phyloP scores from a whole-genome alignment of 495 filamentous ascomycete genomes.

The Staphylotrichum tortipilum region DNA sequence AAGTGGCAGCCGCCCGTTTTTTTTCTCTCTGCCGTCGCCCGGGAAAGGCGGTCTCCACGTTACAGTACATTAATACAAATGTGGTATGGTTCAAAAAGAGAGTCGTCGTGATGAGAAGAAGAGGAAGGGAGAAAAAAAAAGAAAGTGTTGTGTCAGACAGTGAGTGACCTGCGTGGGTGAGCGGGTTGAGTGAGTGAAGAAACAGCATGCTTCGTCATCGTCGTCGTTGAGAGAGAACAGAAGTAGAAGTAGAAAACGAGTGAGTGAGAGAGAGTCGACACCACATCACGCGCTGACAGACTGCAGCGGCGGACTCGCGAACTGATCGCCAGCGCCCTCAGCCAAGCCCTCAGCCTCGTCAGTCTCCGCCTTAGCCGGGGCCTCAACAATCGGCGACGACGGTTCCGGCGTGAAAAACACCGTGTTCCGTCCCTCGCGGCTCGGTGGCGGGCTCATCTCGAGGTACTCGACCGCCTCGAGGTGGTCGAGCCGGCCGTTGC shows the following conservation, averaged over 20 bases:
- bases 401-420: slow-evolving; percentile 39
- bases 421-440: slow-evolving; percentile 24
- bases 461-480: slow-evolving; percentile 6
- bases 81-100: not conserved
- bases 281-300: slow-evolving; percentile 28
- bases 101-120: not conserved
- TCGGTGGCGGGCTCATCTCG: slow-evolving; percentile 19
- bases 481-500: slow-evolving; percentile 8
- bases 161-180: not conserved
- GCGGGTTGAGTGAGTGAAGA: not conserved
- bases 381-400: slow-evolving; percentile 23
- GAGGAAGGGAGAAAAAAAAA: not conserved
- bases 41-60: not conserved
- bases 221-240: not conserved
- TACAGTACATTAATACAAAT: slow-evolving; percentile 4
- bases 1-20: too few species aligned
- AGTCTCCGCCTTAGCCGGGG: slow-evolving; percentile 9
- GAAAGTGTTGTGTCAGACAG: not conserved
- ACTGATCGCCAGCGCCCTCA: slow-evolving; percentile 22
- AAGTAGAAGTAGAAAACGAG: too few species aligned
- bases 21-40: not conserved
- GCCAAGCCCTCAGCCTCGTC: slow-evolving; percentile 10
- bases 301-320: slow-evolving; percentile 33
- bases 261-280: too few species aligned
- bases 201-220: not conserved